Evolutionary conservation across 805 yeast genomes (phyloP), one percentile per base, ranked within the genome.

Genomic region (Suhomyces prunicola): DNA sequence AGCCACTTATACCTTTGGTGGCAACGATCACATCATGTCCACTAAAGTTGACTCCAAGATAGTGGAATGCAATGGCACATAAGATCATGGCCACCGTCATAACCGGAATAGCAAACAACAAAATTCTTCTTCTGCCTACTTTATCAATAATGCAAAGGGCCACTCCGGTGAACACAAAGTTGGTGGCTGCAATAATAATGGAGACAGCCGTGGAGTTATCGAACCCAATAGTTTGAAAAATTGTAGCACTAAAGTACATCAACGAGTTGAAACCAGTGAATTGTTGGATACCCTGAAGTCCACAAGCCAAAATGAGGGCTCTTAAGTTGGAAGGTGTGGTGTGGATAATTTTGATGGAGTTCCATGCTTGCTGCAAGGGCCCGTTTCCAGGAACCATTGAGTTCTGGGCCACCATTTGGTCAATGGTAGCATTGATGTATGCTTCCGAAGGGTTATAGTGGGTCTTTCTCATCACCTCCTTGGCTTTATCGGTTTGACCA

Each of bases 251-350:
- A 71, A 92, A 93, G 75, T 94, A 93, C 96, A 93, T 89, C 62
- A 93, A 80, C 6, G 97, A 90, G 73, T 93, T 94, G 83, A 93
- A 93, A 59, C 98, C 98, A 15, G 96, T 88, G 63, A 93, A 90
- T 73, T 93, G 99, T 76, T 93, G 98, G 64, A 94, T 87, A 54
- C 96, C 97, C 73, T 94, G 98, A 59, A 93, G 74, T 33, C 96
- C 97, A 76, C 97, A 91, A 9, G 93, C 94, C 63, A 93, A 84
- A 33, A 92, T 76, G 56, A 94, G 79, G 5, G 97, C 98, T 64
- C 98, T 84, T 55, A 90, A 83, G 70, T 93, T 92, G 1, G 96
- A 86, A 40, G 90, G 89, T 39, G 79, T 81, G 1, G 72, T 71
- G 67, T 88, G 93, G 60, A 87, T 75, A 56, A 84, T 78, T 57